Percentiles rank a stretch among this genome's conserved stretches.
These are phyloP conservation scores for Macrocystidia cucumis DNA, from an alignment of 1,284 basidiomycete genomes.

Conservation along the genomic window DNA sequence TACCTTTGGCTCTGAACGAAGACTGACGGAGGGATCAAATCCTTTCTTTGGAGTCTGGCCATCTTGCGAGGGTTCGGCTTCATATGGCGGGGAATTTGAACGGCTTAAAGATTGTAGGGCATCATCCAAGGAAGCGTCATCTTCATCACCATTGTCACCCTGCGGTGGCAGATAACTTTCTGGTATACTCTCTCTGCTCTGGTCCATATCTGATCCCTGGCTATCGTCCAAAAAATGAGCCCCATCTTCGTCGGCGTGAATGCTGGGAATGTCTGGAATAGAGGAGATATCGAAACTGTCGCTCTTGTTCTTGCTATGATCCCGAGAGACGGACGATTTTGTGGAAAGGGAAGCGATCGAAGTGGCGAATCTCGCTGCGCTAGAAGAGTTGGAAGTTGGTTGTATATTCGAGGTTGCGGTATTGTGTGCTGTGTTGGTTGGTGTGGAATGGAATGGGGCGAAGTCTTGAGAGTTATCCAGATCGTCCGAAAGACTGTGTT, in stretches of 20 bases:
- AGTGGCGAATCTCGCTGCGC: constrained; percentile 64
- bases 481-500: constrained; percentile 21
- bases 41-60: constrained; percentile 41
- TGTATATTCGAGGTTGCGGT: constrained; percentile 37
- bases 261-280: constrained; percentile 44
- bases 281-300: constrained; percentile 55
- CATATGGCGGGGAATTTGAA: constrained; percentile 42
- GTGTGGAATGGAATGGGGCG: constrained; percentile 59
- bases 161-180: constrained; percentile 42
- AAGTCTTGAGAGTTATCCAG: constrained; percentile 24
- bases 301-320: constrained; percentile 17
- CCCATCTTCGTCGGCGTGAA: constrained; percentile 20
- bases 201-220: constrained; percentile 31
- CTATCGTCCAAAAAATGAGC: constrained; percentile 20
- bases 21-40: constrained; percentile 55
- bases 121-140: constrained; percentile 44
- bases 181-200: constrained; percentile 40
- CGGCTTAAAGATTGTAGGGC: constrained; percentile 54
- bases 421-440: constrained; percentile 41
- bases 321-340: constrained; percentile 32
- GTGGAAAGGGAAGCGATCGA: constrained; percentile 51
- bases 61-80: constrained; percentile 24
- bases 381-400: constrained; percentile 47
- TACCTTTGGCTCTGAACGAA: constrained; percentile 61
- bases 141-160: constrained; percentile 26